Conservation (phyloP, 2,329 filamentous ascomycete species). For the Neophaeococcomyces mojaviensis region DNA sequence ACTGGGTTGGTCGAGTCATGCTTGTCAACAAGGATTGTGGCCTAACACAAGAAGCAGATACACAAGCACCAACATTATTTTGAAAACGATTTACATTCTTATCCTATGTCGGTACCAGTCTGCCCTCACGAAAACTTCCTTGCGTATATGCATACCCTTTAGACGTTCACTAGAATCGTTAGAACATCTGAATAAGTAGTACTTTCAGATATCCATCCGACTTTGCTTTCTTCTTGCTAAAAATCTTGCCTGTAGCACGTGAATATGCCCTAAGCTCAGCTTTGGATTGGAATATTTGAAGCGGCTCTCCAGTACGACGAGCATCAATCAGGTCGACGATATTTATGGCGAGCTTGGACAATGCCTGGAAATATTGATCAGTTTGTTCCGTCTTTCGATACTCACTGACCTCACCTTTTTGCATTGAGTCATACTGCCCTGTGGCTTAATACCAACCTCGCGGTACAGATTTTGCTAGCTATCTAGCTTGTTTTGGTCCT, state of each 20-base stretch:
- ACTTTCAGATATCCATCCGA: constrained; percentile 16
- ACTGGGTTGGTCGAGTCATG: too few relatives aligned
- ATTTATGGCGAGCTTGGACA: constrained; percentile 8
- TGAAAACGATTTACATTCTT: too few relatives aligned
- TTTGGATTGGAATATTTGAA: constrained; percentile 12
- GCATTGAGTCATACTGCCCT: background rate
- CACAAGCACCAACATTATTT: too few relatives aligned
- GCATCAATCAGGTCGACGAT: constrained; percentile 15
- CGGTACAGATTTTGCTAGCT: background rate
- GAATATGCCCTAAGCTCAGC: constrained; percentile 13
- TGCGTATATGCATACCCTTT: too few relatives aligned
- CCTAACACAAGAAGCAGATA: too few relatives aligned
- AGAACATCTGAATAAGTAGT: constrained; percentile 13
- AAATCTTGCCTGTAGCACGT: constrained; percentile 13
- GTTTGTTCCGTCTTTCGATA: background rate
- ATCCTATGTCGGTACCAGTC: too few relatives aligned
- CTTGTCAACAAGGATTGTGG: too few relatives aligned
- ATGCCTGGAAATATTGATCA: background rate
- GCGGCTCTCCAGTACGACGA: constrained; percentile 12
- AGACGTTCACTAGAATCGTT: too few relatives aligned
- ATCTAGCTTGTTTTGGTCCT: background rate
- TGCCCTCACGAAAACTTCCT: too few relatives aligned
- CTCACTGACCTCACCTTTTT: background rate
- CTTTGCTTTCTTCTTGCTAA: constrained; percentile 14
- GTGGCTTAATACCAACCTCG: background rate